Percentiles rank a stretch among this genome's conserved stretches.
These are phyloP conservation scores for Dioscorea cayenensis DNA, from an alignment of 116 monocot species.

Conservation along the genomic window DNA sequence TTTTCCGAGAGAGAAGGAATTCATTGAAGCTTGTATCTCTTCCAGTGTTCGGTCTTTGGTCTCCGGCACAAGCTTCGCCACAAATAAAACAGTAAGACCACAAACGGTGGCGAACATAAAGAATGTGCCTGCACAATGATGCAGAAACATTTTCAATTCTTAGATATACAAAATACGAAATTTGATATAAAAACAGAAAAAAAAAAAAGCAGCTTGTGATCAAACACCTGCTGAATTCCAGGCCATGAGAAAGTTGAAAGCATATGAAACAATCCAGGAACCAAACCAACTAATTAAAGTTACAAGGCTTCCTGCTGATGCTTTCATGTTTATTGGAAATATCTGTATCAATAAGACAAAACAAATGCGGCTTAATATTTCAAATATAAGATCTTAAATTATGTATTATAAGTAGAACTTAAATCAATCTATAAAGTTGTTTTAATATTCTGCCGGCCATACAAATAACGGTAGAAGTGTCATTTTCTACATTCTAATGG, in stretches of 20 bases:
- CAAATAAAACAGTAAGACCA: slow-evolving; percentile 19
- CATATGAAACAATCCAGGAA: slow-evolving; percentile 41
- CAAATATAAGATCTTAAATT: too few species aligned
- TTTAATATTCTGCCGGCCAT: too few species aligned
- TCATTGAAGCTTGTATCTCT: slow-evolving; percentile 5
- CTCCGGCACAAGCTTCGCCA: slow-evolving; percentile 21
- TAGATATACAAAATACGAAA: neutral
- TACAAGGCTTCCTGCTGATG: slow-evolving; percentile 55
- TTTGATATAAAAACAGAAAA: neutral
- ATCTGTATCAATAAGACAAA: slow-evolving; percentile 19
- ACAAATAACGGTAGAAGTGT: too few species aligned
- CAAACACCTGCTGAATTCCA: slow-evolving; percentile 54
- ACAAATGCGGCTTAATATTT: too few species aligned
- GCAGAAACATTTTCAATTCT: too few species aligned
- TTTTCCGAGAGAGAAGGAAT: neutral
- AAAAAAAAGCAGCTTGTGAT: neutral
- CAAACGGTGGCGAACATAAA: slow-evolving; percentile 11
- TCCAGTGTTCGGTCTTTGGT: slow-evolving; percentile 9
- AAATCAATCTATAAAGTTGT: too few species aligned
- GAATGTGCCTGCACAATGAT: slow-evolving; percentile 20
- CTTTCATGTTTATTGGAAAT: slow-evolving; percentile 64
- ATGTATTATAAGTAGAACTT: too few species aligned
- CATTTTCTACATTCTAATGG: too few species aligned
- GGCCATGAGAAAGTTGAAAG: slow-evolving; percentile 53
- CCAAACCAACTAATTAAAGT: slow-evolving; percentile 53